These are phyloP conservation scores for Heterobasidion occidentale DNA, from an alignment of 1,284 basidiomycete genomes.

Conservation along the genomic window DNA sequence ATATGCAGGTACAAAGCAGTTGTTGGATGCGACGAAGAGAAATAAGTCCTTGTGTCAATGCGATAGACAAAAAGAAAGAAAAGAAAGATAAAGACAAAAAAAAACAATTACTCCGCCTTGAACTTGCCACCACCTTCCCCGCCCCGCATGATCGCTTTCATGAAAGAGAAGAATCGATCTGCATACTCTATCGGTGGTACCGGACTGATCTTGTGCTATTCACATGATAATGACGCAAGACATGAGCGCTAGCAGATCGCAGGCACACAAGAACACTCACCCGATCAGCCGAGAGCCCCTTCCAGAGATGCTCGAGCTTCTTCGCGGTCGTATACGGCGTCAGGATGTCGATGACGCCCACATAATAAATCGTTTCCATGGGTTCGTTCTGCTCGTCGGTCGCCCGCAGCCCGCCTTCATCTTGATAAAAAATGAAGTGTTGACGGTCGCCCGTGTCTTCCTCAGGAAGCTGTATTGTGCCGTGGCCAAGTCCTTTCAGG, in stretches of 20 bases:
- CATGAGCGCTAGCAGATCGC: conserved; percentile 1
- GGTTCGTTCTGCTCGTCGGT: conserved; percentile 79
- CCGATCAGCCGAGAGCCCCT: conserved; percentile 79
- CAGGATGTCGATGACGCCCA: conserved; percentile 91
- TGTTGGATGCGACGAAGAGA: conserved; percentile 1
- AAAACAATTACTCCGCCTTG: conserved; percentile 32
- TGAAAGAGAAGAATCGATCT: conserved; percentile 81
- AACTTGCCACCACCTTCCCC: conserved; percentile 65
- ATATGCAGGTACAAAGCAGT: conserved; percentile 1
- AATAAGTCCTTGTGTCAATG: not conserved
- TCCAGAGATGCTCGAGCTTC: conserved; percentile 88
- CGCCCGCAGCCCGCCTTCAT: conserved; percentile 90
- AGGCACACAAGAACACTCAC: conserved; percentile 40
- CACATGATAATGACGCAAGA: conserved; percentile 6
- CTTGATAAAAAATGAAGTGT: conserved; percentile 92
- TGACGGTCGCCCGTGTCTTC: conserved; percentile 69
- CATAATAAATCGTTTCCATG: conserved; percentile 84
- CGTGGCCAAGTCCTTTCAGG: conserved; percentile 61
- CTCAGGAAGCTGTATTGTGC: conserved; percentile 60
- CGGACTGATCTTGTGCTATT: conserved; percentile 88
- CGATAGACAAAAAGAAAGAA: not conserved
- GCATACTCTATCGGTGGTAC: conserved; percentile 82
- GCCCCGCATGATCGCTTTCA: conserved; percentile 81
- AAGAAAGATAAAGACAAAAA: not conserved
- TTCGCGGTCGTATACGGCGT: conserved; percentile 84